Evolutionary conservation across 2,329 filamentous ascomycete genomes (phyloP).

Genomic region (Periconia sp.): DNA sequence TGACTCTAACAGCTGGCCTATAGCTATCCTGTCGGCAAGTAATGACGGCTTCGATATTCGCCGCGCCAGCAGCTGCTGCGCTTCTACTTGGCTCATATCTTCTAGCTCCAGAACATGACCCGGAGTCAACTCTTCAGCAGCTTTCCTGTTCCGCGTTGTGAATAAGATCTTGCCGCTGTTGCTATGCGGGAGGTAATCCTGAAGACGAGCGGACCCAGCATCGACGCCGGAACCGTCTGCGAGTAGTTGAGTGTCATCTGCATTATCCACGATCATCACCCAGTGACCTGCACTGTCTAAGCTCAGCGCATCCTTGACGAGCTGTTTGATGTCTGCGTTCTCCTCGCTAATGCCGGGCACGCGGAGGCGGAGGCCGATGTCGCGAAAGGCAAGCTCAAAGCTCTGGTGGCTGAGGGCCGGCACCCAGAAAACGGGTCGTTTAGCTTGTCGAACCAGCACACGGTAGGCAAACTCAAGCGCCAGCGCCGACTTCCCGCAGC

Average conservation of each 20-base stretch:
- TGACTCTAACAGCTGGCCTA: constrained; percentile 30
- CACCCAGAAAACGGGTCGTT: constrained; percentile 19
- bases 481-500: constrained; percentile 21
- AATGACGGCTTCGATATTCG: constrained; percentile 10
- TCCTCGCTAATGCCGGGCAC: constrained; percentile 23
- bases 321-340: constrained; percentile 37
- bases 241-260: constrained; percentile 42
- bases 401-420: constrained; percentile 18
- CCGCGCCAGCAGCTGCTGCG: constrained; percentile 10
- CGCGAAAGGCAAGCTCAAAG: constrained; percentile 22
- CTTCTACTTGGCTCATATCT: constrained; percentile 18
- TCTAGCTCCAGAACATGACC: constrained; percentile 19
- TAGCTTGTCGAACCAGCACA: constrained; percentile 23
- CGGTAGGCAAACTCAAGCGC: constrained; percentile 44
- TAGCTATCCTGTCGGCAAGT: constrained; percentile 10
- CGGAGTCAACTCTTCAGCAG: constrained; percentile 11
- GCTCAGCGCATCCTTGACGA: constrained; percentile 41
- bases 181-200: constrained; percentile 35
- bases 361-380: constrained; percentile 13
- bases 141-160: constrained; percentile 23
- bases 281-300: constrained; percentile 30
- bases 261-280: constrained; percentile 52
- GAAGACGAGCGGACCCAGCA: constrained; percentile 10
- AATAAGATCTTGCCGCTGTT: constrained; percentile 34
- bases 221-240: constrained; percentile 10